These are phyloP conservation scores for Dryas octopetala DNA, from an alignment of 306 rosid genomes.

Conservation along the genomic window DNA sequence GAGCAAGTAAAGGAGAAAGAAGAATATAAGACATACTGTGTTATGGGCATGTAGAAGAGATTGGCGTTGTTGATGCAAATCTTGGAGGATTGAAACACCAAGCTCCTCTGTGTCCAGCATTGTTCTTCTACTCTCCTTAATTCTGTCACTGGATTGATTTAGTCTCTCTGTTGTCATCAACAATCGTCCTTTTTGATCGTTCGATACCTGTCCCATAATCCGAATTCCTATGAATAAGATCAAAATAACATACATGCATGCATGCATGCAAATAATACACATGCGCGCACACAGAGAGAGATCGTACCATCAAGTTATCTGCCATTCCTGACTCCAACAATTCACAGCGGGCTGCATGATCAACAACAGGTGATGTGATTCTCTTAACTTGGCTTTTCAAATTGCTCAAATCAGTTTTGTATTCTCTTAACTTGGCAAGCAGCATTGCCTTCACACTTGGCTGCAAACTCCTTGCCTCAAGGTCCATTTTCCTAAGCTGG, in stretches of 20 bases:
- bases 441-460: constrained; percentile 51
- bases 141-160: constrained; percentile 55
- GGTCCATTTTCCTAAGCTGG: constrained; percentile 69
- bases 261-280: neutral
- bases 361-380: constrained; percentile 35
- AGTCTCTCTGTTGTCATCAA: constrained; percentile 56
- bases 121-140: constrained; percentile 55
- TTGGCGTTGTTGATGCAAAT: constrained; percentile 63
- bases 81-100: constrained; percentile 63
- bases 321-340: constrained; percentile 49
- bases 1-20: neutral
- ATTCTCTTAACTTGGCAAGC: constrained; percentile 58
- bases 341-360: constrained; percentile 34
- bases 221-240: neutral
- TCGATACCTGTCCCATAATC: constrained; percentile 43
- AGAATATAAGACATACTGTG: constrained; percentile 23
- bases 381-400: constrained; percentile 49
- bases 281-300: neutral
- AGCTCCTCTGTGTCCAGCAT: constrained; percentile 67
- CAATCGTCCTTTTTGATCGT: constrained; percentile 57
- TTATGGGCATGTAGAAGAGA: constrained; percentile 56
- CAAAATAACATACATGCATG: neutral
- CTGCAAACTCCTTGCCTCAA: constrained; percentile 68
- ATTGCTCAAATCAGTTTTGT: constrained; percentile 46
- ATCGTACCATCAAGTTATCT: constrained; percentile 39